Conservation (phyloP, 2,329 filamentous ascomycete genomes). For the Colletotrichum higginsianum region DNA sequence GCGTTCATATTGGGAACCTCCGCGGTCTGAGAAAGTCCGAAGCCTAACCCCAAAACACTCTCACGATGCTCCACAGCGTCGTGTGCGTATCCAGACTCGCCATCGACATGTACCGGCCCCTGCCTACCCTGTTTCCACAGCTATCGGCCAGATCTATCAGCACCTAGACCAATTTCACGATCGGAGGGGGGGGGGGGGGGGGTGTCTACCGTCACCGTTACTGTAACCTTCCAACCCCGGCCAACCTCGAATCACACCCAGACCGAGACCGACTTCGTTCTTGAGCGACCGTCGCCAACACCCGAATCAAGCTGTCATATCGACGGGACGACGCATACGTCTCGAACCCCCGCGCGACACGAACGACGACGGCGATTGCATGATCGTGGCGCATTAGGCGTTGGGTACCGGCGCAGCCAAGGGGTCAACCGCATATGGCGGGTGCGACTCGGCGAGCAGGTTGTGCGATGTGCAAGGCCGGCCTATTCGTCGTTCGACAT, state of each 20-base stretch:
- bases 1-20: background rate
- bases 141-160: background rate
- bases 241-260: background rate
- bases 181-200: background rate
- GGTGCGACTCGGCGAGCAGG: conserved; percentile 5
- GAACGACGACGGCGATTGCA: conserved; percentile 9
- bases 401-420: background rate
- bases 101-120: background rate
- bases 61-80: background rate
- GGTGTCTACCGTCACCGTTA: too few relatives aligned
- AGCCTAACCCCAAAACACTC: too few relatives aligned
- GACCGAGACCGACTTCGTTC: background rate
- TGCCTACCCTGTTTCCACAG: background rate
- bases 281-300: background rate
- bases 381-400: conserved; percentile 22
- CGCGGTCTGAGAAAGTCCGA: background rate
- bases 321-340: background rate
- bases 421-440: background rate
- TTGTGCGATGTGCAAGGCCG: conserved; percentile 16
- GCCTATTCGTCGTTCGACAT: background rate
- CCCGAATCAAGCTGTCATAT: background rate
- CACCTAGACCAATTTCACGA: background rate
- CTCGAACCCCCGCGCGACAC: background rate
- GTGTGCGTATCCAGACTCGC: background rate
- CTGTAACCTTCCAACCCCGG: background rate